These are phyloP conservation scores for Vitis amurensis DNA, from an alignment of 164 flowering plant genomes.

Conservation along the genomic window DNA sequence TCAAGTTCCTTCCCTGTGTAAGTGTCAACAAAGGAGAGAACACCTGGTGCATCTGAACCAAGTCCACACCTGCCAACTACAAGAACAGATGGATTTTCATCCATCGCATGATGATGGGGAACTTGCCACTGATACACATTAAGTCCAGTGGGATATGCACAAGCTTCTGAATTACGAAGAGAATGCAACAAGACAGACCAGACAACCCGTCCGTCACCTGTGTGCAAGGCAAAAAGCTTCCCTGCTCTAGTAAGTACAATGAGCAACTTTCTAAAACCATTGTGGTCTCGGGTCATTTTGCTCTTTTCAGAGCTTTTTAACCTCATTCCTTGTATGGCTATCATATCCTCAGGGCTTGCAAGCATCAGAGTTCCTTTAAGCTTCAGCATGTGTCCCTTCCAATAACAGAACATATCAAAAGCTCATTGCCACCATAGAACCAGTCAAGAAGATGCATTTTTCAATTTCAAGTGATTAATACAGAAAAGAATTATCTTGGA, in stretches of 20 bases:
- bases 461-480: neutral
- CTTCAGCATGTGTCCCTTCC: slow-evolving; percentile 86
- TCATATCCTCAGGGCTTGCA: slow-evolving; percentile 88
- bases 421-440: neutral
- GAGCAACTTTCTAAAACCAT: slow-evolving; percentile 89
- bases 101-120: slow-evolving; percentile 96
- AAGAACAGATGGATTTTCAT: slow-evolving; percentile 91
- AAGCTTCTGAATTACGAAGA: slow-evolving; percentile 61
- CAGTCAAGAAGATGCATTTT: slow-evolving; percentile 1
- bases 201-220: slow-evolving; percentile 91
- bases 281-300: slow-evolving; percentile 95
- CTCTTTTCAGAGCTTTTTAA: slow-evolving; percentile 82
- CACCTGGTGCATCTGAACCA: slow-evolving; percentile 50
- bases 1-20: slow-evolving; percentile 78
- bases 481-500: no score
- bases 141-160: slow-evolving; percentile 59
- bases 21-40: slow-evolving; percentile 86
- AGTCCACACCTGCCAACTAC: slow-evolving; percentile 77
- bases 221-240: slow-evolving; percentile 84
- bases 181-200: slow-evolving; percentile 74
- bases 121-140: slow-evolving; percentile 85
- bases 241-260: slow-evolving; percentile 91
- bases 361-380: slow-evolving; percentile 96
- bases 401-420: slow-evolving; percentile 16
- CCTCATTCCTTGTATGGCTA: slow-evolving; percentile 79